Base-by-base conservation (phyloP, 352 stramenopile genomes). In the Phytophthora boehmeriae region DNA sequence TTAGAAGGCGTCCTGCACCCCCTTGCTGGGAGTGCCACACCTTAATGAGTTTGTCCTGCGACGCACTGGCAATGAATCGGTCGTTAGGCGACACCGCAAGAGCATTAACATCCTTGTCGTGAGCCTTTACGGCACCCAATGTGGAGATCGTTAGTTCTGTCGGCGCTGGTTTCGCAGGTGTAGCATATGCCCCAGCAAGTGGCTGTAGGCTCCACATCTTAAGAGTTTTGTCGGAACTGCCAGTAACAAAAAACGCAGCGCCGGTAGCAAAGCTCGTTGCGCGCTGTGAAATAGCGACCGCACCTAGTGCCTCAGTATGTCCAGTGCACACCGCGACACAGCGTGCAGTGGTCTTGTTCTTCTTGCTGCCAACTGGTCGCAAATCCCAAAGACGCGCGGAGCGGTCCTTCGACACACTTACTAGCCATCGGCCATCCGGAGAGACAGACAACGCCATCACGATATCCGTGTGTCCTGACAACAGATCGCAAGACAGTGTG, bases 31-130 rank as follows among this genome's bases (percentile, higher is more conserved):
- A 77, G 60, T 90, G 82, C 97, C 97, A 99, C 30, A 99, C 75
- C 71, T 99, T 99, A 41, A 99, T 97, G 27, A 96, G 95, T 68
- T 99, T 99, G 78, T 99, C 98, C 77, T 99, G 96, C 45, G 92
- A 98, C 11, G 94, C 97, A 68, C 93, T 98, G 8, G 97, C 98
- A 51, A 99, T 90, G 13, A 99, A 83, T 3, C 92, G 96, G 63
- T 99, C 97, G 68, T 99, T 99, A 4, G 97, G 97, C 20, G 96
- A 90, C n/a, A 99, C 77, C 3, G 95, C 91, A 5, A 97, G 54
- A 4, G 84, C 82, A 63, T 99, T 99, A 42, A 99, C 97, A 72
- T 99, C 97, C 78, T 99, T 99, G 36, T 97, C 89, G 70, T 98
- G 92, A 20, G 83, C 92, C 61, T 88, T 97, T 32, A 92, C 78